Base-by-base conservation (phyloP, 1,139 yeast species). In the Groenewaldozyma sp. region DNA sequence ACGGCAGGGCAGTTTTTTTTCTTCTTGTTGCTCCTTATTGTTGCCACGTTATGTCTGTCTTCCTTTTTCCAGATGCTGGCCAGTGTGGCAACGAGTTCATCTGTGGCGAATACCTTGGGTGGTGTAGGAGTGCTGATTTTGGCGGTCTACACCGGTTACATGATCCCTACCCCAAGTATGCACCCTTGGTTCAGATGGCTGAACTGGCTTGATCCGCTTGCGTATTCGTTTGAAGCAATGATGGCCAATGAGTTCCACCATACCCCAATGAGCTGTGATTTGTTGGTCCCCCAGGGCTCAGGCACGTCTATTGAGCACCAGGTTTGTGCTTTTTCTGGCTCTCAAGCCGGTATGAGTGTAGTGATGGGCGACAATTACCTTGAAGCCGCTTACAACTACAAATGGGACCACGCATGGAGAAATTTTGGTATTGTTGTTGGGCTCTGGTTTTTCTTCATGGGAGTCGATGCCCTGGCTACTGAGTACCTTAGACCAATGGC, bases 141-240 rank as follows among this genome's bases (percentile, higher is more conserved):
- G 55, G 65, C 71, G 51, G 71, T 77, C 46, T 76, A 68, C 53
- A 69, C 80, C 37, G 82, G 82, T 42, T 77, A 73, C 53, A 74
- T 74, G 50, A 66, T 76, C 46, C 78, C 80, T 27, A 60, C 70
- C 35, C 73, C 74, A 26, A 60, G 62, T 43, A 74, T 75, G 78
- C 75, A 72, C 54, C 78, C 74, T 27, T 75, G 81, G 81, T 73
- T 74, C 41, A 64, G 73, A 56, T 76, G 82, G 82, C 66, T 76
- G 42, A 70, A 68, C 45, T 76, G 68, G 55, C 55, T 76, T 33
- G 71, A 77, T 53, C 82, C 82, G 1, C 59, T 76, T 31, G 71
- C 70, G 19, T 76, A 73, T 49, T 74, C 68, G 6, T 76, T 72
- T 49, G 82, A 75, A 55, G 56, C 74, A 9, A 58, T 76, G 45